Conservation (phyloP, 768 basidiomycete species). For the Fomitopsis serialis region DNA sequence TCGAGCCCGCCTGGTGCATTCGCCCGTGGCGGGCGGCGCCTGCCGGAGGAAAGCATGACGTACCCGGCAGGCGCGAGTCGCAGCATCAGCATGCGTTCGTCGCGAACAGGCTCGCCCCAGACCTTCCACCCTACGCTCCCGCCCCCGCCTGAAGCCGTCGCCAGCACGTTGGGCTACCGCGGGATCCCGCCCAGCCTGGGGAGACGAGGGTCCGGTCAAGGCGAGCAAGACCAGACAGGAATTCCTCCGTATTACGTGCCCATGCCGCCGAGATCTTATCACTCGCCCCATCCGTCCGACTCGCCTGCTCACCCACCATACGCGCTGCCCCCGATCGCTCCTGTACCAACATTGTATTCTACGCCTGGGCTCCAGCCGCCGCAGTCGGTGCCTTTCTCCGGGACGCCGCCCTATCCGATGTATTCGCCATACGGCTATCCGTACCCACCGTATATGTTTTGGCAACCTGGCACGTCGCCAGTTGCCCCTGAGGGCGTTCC, state of each 20-base stretch:
- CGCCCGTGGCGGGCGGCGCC: conserved; percentile 35
- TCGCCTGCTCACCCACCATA: conserved; percentile 13
- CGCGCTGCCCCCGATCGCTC: conserved; percentile 14
- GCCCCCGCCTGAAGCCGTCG: conserved; percentile 9
- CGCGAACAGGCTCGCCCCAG: conserved; percentile 12
- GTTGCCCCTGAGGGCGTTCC: conserved; percentile 14
- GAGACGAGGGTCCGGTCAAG: neutral
- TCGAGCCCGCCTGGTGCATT: conserved; percentile 41
- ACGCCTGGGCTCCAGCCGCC: conserved; percentile 10
- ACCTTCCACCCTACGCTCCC: conserved; percentile 8
- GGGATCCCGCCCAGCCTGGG: neutral
- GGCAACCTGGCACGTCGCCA: conserved; percentile 21
- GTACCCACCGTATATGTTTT: conserved; percentile 33
- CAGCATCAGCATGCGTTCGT: conserved; percentile 14
- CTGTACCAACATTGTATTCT: conserved; percentile 11
- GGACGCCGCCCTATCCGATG: conserved; percentile 29
- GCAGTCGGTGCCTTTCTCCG: conserved; percentile 17
- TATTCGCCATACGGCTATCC: conserved; percentile 29
- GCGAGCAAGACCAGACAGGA: neutral
- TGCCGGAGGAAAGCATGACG: conserved; percentile 32
- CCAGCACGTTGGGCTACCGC: neutral
- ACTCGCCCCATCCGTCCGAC: conserved; percentile 14
- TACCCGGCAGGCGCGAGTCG: conserved; percentile 1
- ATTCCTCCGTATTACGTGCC: neutral
- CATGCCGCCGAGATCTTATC: conserved; percentile 12